phyloP scores from a whole-genome alignment of 164 flowering plant species.

The Sedum album region DNA sequence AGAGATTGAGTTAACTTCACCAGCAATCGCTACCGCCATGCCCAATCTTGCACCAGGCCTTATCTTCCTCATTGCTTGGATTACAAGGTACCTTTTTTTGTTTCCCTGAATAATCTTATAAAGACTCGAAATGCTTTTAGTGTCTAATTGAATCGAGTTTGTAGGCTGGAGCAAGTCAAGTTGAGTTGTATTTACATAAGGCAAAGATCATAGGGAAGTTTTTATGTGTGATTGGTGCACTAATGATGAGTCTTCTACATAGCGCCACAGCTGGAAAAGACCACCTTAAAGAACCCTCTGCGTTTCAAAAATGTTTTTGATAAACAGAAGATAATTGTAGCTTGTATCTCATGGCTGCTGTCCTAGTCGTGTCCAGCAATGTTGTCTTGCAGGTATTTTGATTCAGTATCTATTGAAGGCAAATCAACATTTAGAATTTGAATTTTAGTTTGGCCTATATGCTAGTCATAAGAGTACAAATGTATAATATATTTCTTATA shows the following conservation, averaged over 20 bases:
- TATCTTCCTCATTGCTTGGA: background rate
- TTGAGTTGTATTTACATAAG: conserved; percentile 49
- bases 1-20: conserved; percentile 8
- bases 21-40: conserved; percentile 3
- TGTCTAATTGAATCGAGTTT: background rate
- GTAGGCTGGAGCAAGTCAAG: conserved; percentile 61
- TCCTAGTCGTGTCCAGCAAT: conserved; percentile 42
- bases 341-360: conserved; percentile 54
- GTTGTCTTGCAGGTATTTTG: conserved; percentile 18
- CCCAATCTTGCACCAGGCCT: conserved; percentile 5
- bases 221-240: conserved; percentile 62
- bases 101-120: background rate
- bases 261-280: conserved; percentile 14
- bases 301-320: conserved; percentile 16
- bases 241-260: conserved; percentile 58
- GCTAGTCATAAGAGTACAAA: background rate
- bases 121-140: background rate
- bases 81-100: background rate
- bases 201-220: conserved; percentile 73
- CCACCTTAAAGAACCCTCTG: background rate
- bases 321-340: conserved; percentile 37
- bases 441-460: background rate
- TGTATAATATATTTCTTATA: conserved; percentile 14
- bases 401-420: background rate
- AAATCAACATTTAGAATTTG: conserved; percentile 47